These are phyloP conservation scores for Perilla frutescens DNA, from an alignment of 257 asterid genomes.

Conservation along the genomic window DNA sequence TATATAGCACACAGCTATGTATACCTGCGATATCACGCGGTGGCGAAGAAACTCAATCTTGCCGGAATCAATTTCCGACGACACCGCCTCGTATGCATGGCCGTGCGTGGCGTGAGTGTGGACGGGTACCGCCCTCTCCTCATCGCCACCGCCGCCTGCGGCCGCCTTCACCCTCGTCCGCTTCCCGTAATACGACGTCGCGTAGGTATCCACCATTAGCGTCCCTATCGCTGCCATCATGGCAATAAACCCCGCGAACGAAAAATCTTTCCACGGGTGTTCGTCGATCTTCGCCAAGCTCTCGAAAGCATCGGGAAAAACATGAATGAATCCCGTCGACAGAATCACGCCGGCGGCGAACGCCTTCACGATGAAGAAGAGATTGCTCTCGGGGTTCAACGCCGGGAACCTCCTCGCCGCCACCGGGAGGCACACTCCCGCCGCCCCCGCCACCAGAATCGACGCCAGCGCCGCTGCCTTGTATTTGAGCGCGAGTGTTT, in stretches of 20 bases:
- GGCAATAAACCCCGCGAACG: constrained; percentile 52
- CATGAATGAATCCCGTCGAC: constrained; percentile 54
- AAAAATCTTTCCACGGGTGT: constrained; percentile 50
- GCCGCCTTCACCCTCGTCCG: constrained; percentile 11
- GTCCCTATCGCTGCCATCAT: constrained; percentile 51
- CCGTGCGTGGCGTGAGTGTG: constrained; percentile 45
- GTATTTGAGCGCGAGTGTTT: constrained; percentile 43
- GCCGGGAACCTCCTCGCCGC: constrained; percentile 36
- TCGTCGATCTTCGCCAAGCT: constrained; percentile 36
- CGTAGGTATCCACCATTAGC: constrained; percentile 48
- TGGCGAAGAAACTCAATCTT: constrained; percentile 43
- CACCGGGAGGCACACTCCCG: constrained; percentile 52
- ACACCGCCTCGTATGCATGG: constrained; percentile 46
- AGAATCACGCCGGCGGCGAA: constrained; percentile 62
- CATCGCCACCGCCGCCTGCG: constrained; percentile 9
- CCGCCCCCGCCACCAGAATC: constrained; percentile 43
- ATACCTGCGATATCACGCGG: constrained; percentile 56
- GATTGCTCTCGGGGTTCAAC: constrained; percentile 42
- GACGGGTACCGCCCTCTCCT: constrained; percentile 16
- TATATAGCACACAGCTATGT: too few relatives aligned
- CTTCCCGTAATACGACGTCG: constrained; percentile 36
- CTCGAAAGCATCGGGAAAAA: constrained; percentile 49
- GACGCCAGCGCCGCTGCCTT: constrained; percentile 50
- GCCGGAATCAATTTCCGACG: constrained; percentile 8
- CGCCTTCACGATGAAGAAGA: constrained; percentile 51